Conservation (phyloP, 495 filamentous ascomycete species). For the Hypoxylon intermedium region DNA sequence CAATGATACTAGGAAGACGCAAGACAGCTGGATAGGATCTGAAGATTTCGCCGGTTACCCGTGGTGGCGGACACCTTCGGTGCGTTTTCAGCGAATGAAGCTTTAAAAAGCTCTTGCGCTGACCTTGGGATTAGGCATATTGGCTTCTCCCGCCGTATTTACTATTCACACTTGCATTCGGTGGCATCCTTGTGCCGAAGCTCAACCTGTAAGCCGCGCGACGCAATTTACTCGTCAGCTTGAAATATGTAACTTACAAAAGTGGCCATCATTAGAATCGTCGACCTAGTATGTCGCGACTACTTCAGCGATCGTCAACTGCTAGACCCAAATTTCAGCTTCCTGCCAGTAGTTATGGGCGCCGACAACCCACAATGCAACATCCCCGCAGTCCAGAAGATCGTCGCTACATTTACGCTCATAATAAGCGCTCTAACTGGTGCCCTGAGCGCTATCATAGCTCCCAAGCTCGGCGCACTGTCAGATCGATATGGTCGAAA, state of each 20-base stretch:
- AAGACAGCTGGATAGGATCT: constrained; percentile 48
- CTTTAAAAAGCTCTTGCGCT: constrained; percentile 2
- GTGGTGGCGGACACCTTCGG: constrained; percentile 77
- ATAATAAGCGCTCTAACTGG: constrained; percentile 75
- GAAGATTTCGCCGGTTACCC: constrained; percentile 69
- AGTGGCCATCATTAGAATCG: constrained; percentile 56
- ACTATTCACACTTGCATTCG: constrained; percentile 81
- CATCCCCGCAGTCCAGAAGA: constrained; percentile 71
- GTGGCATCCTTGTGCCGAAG: constrained; percentile 79
- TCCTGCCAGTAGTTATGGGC: constrained; percentile 70
- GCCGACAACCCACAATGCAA: constrained; percentile 76
- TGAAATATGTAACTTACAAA: constrained; percentile 16
- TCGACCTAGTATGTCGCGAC: constrained; percentile 78
- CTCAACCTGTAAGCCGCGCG: constrained; percentile 65
- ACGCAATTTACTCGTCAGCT: background rate
- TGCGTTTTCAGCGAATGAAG: constrained; percentile 43
- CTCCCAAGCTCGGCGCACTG: constrained; percentile 81
- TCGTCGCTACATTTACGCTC: constrained; percentile 78
- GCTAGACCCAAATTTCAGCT: constrained; percentile 64
- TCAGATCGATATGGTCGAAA: constrained; percentile 90
- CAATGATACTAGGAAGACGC: constrained; percentile 19
- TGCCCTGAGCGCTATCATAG: constrained; percentile 73
- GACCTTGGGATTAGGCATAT: constrained; percentile 65
- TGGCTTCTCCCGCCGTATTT: constrained; percentile 84
- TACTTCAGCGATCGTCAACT: constrained; percentile 70